Evolutionary conservation across 441 rosid species (phyloP), one percentile per base, ranked within the genome.

Genomic region (Pelargonium hybrid): DNA sequence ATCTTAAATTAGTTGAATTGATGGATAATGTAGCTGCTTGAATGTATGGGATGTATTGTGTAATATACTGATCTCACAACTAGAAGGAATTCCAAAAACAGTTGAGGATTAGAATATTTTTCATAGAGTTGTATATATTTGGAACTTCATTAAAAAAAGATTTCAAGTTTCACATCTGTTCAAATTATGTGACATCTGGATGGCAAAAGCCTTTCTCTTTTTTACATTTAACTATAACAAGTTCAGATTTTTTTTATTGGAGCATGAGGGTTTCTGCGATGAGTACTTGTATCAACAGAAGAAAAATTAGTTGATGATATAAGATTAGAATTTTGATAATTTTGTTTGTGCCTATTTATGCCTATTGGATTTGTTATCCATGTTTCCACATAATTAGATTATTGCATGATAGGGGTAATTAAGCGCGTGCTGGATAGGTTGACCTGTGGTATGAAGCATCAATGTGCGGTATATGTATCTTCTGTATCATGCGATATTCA

Each of bases 1-100:
- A 64, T 62, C 74, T 52, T 70, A 25, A 50, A 18, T 31, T 68
- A 20, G 66, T 39, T 67, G 18, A 67, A 7, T n/a, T 52, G 43
- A 2, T 77, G 39, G 67, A 37, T 43, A 67, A 25, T 11, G n/a
- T 73, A 70, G 39, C 65, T 67, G 34, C 65, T 57, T 41, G 63
- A 71, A 68, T 77, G 43, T 70, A 65, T 71, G 66, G 21, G 52
- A 31, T 74, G 45, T 66, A 65, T 67, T 25, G 29, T 72, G 66
- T 43, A 68, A 48, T 68, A 69, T 74, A 34, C 26, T 52, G 62
- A 17, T 74, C 17, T 66, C 56, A 63, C 37, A 67, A 41, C 29
- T 63, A 7, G 39, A 17, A 11, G 13, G 43, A 10, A 7, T n/a
- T n/a, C 20, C 21, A 52, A 39, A 47, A 54, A 18, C 43, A 43